Conservation (phyloP, 768 basidiomycete genomes). For the Russula dissimulans region DNA sequence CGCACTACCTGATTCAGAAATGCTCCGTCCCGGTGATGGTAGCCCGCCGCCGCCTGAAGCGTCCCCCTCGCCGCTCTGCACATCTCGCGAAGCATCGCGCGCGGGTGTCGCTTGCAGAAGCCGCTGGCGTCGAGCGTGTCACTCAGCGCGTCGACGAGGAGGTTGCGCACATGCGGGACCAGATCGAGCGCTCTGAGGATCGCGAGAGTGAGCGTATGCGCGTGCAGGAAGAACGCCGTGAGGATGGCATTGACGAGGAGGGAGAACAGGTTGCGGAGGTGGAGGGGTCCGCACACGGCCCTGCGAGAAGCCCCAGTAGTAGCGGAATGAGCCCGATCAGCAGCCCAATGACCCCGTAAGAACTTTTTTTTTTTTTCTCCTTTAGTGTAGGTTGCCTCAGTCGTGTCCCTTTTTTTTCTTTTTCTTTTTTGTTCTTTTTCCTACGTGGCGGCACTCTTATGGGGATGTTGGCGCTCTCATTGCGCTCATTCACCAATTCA, state of each 20-base stretch:
- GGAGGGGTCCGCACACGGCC: constrained; percentile 14
- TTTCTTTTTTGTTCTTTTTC: no score
- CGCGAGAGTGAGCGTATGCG: constrained; percentile 19
- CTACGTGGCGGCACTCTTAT: no score
- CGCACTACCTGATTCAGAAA: constrained; percentile 90
- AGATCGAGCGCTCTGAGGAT: constrained; percentile 62
- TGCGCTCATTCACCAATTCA: no score
- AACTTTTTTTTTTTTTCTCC: background rate
- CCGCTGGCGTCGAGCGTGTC: constrained; percentile 77
- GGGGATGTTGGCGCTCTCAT: no score
- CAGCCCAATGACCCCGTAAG: constrained; percentile 5
- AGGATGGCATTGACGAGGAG: constrained; percentile 9
- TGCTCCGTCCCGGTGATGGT: constrained; percentile 97
- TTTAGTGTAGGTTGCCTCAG: background rate
- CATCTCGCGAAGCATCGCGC: constrained; percentile 74
- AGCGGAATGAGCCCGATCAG: no score
- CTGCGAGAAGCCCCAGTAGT: constrained; percentile 9
- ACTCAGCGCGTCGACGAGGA: constrained; percentile 80
- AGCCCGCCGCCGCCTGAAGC: constrained; percentile 82
- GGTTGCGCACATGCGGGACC: constrained; percentile 71
- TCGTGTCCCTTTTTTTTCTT: no score
- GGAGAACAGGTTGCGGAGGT: constrained; percentile 13
- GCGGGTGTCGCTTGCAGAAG: constrained; percentile 80
- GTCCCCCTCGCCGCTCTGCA: constrained; percentile 71
- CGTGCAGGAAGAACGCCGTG: constrained; percentile 11